phyloP scores from a whole-genome alignment of 306 rosid species.

The Vigna reflexopilosa region DNA sequence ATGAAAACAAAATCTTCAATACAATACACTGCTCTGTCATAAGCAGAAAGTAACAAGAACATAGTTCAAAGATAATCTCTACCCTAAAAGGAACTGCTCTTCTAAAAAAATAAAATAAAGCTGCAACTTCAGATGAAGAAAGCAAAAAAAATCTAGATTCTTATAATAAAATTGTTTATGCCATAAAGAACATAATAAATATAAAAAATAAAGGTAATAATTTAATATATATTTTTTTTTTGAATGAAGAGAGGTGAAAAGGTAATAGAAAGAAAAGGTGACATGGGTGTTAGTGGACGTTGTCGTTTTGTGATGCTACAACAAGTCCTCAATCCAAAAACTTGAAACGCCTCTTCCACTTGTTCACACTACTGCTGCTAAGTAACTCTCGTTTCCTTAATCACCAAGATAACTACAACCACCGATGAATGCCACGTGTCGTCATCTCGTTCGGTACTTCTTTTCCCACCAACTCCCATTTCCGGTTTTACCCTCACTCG shows the following conservation, averaged over 20 bases:
- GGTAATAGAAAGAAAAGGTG: not conserved
- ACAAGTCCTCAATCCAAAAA: not conserved
- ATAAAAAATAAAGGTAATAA: not conserved
- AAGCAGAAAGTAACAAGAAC: not conserved
- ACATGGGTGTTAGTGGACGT: not conserved
- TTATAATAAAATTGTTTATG: no score
- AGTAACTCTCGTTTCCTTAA: conserved; percentile 21
- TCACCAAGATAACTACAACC: conserved; percentile 1
- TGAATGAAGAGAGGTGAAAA: not conserved
- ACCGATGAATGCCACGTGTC: conserved; percentile 30
- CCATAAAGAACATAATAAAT: not conserved
- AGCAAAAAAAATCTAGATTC: no score
- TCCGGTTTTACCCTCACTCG: conserved; percentile 31
- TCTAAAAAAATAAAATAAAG: not conserved
- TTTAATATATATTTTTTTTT: not conserved
- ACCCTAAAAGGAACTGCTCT: not conserved
- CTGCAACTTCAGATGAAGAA: not conserved
- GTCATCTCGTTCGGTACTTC: not conserved
- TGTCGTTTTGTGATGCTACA: conserved; percentile 25
- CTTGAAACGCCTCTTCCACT: not conserved
- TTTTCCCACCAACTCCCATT: not conserved
- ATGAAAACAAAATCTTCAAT: conserved; percentile 1
- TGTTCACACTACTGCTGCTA: not conserved
- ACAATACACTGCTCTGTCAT: not conserved
- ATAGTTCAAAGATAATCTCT: not conserved